These are phyloP conservation scores for Aspergillus sclerotioniger DNA, from an alignment of 495 filamentous ascomycete genomes.

Conservation along the genomic window DNA sequence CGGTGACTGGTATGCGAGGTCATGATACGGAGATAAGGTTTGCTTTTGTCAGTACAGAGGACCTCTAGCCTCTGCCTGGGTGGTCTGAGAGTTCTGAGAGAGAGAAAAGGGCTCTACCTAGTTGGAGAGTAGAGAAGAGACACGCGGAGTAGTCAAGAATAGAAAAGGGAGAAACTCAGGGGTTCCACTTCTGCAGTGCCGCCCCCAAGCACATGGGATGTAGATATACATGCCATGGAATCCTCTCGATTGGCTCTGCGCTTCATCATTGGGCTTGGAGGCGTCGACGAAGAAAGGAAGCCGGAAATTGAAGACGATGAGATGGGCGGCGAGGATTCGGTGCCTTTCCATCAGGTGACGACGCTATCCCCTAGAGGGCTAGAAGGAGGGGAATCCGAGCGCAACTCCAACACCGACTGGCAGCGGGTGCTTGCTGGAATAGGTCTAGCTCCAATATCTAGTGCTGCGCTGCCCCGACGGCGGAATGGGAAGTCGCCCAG, in stretches of 20 bases:
- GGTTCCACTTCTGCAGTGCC: background rate
- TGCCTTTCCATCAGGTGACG: conserved; percentile 7
- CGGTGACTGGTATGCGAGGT: conserved; percentile 1
- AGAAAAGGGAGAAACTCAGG: background rate
- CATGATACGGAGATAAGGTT: conserved; percentile 3
- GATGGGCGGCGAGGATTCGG: conserved; percentile 8
- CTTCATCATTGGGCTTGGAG: background rate
- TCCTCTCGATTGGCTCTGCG: background rate
- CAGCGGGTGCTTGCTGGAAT: conserved; percentile 10
- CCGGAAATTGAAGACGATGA: conserved; percentile 1
- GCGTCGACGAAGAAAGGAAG: background rate
- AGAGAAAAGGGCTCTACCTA: background rate
- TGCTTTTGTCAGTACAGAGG: background rate
- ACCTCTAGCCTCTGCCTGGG: background rate
- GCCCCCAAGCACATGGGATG: background rate
- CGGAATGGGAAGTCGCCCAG: background rate
- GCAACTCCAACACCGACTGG: conserved; percentile 14
- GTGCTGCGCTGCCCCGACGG: too few relatives aligned
- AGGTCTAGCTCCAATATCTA: conserved; percentile 8
- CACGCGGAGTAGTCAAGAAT: background rate
- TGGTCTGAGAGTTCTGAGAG: background rate
- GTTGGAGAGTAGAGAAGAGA: background rate
- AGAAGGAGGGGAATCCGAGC: conserved; percentile 10
- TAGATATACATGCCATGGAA: background rate
- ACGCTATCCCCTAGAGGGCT: conserved; percentile 12